Conservation (phyloP, 2,329 filamentous ascomycete species). For the Drechslera avenae region DNA sequence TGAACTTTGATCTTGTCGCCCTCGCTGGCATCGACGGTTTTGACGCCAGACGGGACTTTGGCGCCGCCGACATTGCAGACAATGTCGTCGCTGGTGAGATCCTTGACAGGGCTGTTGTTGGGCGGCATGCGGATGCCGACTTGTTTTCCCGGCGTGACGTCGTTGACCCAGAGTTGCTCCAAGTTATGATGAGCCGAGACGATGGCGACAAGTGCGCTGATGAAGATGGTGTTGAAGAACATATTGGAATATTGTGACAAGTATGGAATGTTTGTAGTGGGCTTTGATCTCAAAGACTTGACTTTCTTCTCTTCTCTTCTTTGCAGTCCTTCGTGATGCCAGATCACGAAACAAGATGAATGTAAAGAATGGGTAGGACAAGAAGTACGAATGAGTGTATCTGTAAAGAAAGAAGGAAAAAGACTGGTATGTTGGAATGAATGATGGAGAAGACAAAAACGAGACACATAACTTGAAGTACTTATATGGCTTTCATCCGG, state of each 20-base stretch:
- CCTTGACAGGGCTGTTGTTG: conserved; percentile 41
- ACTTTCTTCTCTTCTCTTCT: too few species aligned
- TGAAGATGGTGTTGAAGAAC: conserved; percentile 38
- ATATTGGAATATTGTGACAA: conserved; percentile 30
- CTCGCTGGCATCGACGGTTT: conserved; percentile 35
- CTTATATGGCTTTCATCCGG: too few species aligned
- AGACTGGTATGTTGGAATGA: conserved; percentile 30
- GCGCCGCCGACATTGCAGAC: conserved; percentile 42
- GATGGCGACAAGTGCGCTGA: conserved; percentile 31
- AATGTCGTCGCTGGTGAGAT: conserved; percentile 41
- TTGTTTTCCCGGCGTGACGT: conserved; percentile 36
- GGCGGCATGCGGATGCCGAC: conserved; percentile 45
- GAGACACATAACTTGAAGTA: too few species aligned
- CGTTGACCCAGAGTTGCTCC: conserved; percentile 41
- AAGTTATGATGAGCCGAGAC: conserved; percentile 43
- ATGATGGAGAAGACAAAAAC: neutral
- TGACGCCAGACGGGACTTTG: conserved; percentile 36
- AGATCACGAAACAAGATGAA: conserved; percentile 31
- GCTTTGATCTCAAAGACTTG: conserved; percentile 5
- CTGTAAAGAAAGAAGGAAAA: conserved; percentile 21
- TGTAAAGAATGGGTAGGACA: conserved; percentile 17
- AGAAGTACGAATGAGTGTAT: conserved; percentile 24
- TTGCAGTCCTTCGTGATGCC: conserved; percentile 26
- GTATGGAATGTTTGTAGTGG: conserved; percentile 17
- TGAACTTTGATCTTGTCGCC: conserved; percentile 43